These are phyloP conservation scores for Sporothrix pseudoabietina DNA, from an alignment of 2,329 filamentous ascomycete genomes.

Conservation along the genomic window DNA sequence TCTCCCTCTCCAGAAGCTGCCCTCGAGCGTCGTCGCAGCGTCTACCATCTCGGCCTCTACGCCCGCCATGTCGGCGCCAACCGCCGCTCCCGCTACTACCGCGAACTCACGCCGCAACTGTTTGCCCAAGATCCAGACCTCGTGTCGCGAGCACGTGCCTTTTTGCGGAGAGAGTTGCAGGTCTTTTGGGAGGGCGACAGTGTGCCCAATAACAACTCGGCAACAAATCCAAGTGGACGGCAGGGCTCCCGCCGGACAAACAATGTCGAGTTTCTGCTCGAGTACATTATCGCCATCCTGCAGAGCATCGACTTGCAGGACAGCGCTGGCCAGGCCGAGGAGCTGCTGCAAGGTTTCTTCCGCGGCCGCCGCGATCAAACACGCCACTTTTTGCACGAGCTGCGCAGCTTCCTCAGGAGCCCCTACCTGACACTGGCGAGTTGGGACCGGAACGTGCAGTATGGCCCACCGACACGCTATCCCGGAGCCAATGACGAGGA, in stretches of 20 bases:
- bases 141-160: constrained; percentile 74
- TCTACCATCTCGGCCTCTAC: constrained; percentile 74
- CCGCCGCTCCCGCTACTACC: constrained; percentile 74
- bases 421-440: constrained; percentile 70
- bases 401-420: constrained; percentile 79
- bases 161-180: constrained; percentile 79
- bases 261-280: constrained; percentile 81
- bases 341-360: constrained; percentile 71
- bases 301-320: constrained; percentile 81
- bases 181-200: constrained; percentile 62
- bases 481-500: background rate
- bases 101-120: constrained; percentile 66
- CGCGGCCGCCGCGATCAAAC: constrained; percentile 70
- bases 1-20: constrained; percentile 35
- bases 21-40: constrained; percentile 63
- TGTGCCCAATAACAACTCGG: background rate
- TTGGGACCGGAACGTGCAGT: constrained; percentile 83
- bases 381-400: constrained; percentile 78
- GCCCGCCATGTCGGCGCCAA: constrained; percentile 84
- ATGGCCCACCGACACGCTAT: constrained; percentile 43
- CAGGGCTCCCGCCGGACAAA: constrained; percentile 33
- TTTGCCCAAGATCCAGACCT: constrained; percentile 68
- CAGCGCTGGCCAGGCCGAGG: constrained; percentile 75
- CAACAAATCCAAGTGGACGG: background rate
- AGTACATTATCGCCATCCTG: constrained; percentile 82